These are phyloP conservation scores for Xenoacremonium recifei DNA, from an alignment of 2,329 filamentous ascomycete species.

Conservation along the genomic window DNA sequence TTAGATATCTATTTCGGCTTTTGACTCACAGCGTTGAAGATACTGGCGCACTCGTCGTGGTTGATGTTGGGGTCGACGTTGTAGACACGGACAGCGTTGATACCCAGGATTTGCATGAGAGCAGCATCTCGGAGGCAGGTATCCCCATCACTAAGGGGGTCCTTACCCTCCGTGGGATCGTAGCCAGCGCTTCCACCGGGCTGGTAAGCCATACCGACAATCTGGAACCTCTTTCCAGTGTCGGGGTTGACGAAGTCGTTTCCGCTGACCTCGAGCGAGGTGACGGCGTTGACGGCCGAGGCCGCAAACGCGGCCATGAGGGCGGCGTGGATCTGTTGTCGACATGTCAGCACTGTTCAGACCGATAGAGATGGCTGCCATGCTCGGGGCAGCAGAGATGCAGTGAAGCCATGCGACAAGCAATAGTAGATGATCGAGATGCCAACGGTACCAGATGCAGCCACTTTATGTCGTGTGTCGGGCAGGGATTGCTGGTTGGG, in stretches of 20 bases:
- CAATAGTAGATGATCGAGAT: too few relatives aligned
- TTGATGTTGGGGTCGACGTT: slow-evolving; percentile 65
- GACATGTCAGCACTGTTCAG: slow-evolving; percentile 16
- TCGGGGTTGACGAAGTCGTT: slow-evolving; percentile 59
- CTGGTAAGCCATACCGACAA: slow-evolving; percentile 68
- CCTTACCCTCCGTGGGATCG: slow-evolving; percentile 50
- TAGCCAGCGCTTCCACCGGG: slow-evolving; percentile 65
- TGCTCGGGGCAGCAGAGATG: too few relatives aligned
- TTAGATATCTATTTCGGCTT: background rate
- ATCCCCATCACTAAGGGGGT: slow-evolving; percentile 59
- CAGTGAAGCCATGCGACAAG: too few relatives aligned
- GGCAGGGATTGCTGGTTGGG: background rate
- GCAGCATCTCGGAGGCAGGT: slow-evolving; percentile 64
- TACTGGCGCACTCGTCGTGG: slow-evolving; percentile 65
- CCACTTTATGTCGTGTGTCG: background rate
- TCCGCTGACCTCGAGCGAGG: slow-evolving; percentile 54
- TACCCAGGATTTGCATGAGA: slow-evolving; percentile 61
- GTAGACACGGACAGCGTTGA: slow-evolving; percentile 70
- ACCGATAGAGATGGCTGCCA: too few relatives aligned
- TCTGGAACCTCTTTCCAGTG: slow-evolving; percentile 61
- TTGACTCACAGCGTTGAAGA: slow-evolving; percentile 58
- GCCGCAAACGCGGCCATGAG: slow-evolving; percentile 55
- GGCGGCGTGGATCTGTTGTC: slow-evolving; percentile 36
- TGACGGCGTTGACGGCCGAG: slow-evolving; percentile 54
- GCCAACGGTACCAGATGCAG: too few relatives aligned